These are phyloP conservation scores for Pseudozyma sp. DNA, from an alignment of 1,284 basidiomycete genomes.

Conservation along the genomic window DNA sequence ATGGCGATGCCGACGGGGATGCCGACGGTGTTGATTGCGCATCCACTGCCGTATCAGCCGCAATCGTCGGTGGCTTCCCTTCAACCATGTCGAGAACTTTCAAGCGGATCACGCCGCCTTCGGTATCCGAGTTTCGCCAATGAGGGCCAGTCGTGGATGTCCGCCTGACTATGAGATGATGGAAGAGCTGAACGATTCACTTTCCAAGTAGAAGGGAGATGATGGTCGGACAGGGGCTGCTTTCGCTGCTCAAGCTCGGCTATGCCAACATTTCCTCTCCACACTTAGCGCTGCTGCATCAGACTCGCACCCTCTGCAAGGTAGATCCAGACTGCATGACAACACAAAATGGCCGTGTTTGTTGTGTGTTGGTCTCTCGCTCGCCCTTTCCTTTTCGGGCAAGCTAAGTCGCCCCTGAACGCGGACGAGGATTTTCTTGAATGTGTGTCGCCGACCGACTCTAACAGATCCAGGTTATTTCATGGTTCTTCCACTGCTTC, in stretches of 20 bases:
- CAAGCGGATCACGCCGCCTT: no score
- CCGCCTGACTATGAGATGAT: neutral
- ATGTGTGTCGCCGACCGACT: no score
- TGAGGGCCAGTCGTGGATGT: no score
- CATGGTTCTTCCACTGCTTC: no score
- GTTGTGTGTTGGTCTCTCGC: constrained; percentile 31
- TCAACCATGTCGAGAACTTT: no score
- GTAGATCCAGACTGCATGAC: constrained; percentile 10
- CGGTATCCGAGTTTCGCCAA: no score
- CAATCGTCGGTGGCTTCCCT: no score
- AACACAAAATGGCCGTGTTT: neutral
- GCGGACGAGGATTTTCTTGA: neutral
- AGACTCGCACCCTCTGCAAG: neutral
- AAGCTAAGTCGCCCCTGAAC: constrained; percentile 11
- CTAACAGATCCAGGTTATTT: no score
- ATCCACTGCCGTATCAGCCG: neutral
- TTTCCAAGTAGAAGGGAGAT: no score
- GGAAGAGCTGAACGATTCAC: neutral
- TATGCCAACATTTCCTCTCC: constrained; percentile 3
- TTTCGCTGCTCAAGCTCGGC: neutral
- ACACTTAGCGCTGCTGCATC: constrained; percentile 9
- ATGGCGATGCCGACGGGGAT: neutral
- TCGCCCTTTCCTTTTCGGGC: neutral
- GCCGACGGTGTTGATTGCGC: neutral
- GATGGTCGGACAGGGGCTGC: constrained; percentile 13